Percentiles rank a stretch among this genome's conserved stretches.
Evolutionary conservation across 2,329 filamentous ascomycete species (phyloP).

Genomic region (Colletotrichum theobromicola): DNA sequence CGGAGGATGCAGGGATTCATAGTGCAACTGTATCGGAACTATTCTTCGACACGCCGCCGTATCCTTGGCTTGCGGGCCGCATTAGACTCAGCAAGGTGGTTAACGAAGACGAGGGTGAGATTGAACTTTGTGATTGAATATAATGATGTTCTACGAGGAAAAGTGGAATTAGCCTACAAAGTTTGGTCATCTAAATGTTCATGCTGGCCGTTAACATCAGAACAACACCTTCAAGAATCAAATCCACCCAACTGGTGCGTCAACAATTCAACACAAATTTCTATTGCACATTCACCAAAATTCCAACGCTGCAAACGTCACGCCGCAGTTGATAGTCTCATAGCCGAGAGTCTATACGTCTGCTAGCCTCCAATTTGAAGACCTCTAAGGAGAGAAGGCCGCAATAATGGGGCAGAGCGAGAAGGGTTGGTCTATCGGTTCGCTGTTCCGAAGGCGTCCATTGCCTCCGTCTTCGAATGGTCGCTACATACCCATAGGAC

Average conservation of each 20-base stretch:
- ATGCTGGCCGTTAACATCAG: background rate
- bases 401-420: background rate
- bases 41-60: background rate
- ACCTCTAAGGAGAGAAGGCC: background rate
- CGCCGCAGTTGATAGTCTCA: background rate
- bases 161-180: background rate
- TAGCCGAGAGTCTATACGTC: fast-evolving
- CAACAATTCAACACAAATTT: background rate
- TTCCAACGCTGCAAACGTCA: background rate
- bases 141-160: background rate
- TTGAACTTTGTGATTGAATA: background rate
- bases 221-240: background rate
- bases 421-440: background rate
- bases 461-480: slow-evolving; percentile 77
- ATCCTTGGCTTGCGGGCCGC: background rate
- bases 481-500: slow-evolving; percentile 48
- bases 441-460: background rate
- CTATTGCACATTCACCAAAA: background rate
- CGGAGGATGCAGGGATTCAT: background rate
- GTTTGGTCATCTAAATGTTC: background rate
- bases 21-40: background rate
- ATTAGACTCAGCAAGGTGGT: background rate
- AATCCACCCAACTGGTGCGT: background rate
- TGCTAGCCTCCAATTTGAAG: background rate
- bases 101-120: background rate